phyloP scores from a whole-genome alignment of 306 rosid genomes.

The Trifolium subterraneum region DNA sequence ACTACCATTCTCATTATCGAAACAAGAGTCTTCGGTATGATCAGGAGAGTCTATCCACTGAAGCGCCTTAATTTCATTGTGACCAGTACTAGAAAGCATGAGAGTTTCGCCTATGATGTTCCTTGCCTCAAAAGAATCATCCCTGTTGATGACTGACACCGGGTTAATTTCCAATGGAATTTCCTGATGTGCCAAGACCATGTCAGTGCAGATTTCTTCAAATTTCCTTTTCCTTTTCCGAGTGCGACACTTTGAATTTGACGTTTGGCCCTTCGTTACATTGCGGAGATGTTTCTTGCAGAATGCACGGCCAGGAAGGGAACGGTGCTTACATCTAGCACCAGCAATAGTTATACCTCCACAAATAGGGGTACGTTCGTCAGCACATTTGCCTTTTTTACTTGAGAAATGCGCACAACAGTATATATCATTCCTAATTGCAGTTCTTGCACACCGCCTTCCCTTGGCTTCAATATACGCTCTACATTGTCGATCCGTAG shows the following conservation, averaged over 20 bases:
- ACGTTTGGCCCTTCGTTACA: constrained; percentile 42
- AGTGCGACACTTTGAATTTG: constrained; percentile 43
- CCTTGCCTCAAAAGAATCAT: constrained; percentile 45
- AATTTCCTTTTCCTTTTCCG: constrained; percentile 69
- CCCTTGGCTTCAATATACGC: constrained; percentile 85
- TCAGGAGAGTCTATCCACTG: constrained; percentile 65
- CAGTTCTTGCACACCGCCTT: constrained; percentile 85
- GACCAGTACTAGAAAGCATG: constrained; percentile 48
- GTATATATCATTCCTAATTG: constrained; percentile 79
- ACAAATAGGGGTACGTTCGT: constrained; percentile 65
- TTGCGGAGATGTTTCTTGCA: constrained; percentile 80
- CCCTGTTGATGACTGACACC: constrained; percentile 38
- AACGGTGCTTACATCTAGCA: constrained; percentile 82
- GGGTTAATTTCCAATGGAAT: constrained; percentile 63
- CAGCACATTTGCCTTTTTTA: constrained; percentile 51
- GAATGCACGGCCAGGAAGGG: constrained; percentile 68
- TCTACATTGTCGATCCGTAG: constrained; percentile 55
- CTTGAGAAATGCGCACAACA: constrained; percentile 83
- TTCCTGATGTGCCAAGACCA: constrained; percentile 53
- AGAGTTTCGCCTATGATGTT: constrained; percentile 48
- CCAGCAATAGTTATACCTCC: constrained; percentile 86
- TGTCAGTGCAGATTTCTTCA: constrained; percentile 60
- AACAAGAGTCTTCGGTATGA: constrained; percentile 47
- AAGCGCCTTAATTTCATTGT: constrained; percentile 48
- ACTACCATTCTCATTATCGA: constrained; percentile 52